Evolutionary conservation across 768 basidiomycete genomes (phyloP), one percentile per base, ranked within the genome.

Genomic region (Panaeolus papilionaceus): DNA sequence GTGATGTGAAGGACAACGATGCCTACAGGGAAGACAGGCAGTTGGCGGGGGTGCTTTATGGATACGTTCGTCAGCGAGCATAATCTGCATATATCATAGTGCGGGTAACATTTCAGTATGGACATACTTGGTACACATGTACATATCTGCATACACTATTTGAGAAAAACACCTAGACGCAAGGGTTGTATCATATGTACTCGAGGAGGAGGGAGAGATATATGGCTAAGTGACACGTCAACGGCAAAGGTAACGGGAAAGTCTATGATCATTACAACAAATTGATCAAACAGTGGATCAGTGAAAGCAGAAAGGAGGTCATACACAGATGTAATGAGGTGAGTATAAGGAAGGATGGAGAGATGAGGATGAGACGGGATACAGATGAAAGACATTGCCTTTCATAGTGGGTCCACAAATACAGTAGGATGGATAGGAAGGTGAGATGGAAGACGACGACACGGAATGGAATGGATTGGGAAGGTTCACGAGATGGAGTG

Each of bases 361-460:
- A 23, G 14, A 40, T 2, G 11, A 6, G 14, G 39, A 40, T 40
- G 42, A 4, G 42, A 44, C 14, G 3, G 8, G 47, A 51, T 51
- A 51, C n/a, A 51, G 47, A 51, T 23, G 47, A 23, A 26, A 47
- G 45, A n/a, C 45, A 47, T n/a, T 8, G 20, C 8, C 47, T 26
- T 20, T 51, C 45, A 47, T 47, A 47, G 8, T 51, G 47, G 18
- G 47, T 51, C 47, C 47, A 51, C 23, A 51, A 51, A 23, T 44
- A 44, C 42, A 44, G 14, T 44, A 18, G 42, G 16, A 26, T 26
- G 23, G 20, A 10, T 23, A 20, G 47, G 5, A 26, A 23, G 20
- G 47, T 9, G 23, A 49, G 7, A 26, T 20, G 47, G n/a, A 47
- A 47, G 33, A 5, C 3, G 33, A 33, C 5, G 33, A 33, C 33